These are phyloP conservation scores for Acephala macrosclerotiorum DNA, from an alignment of 2,329 filamentous ascomycete species.

Conservation along the genomic window DNA sequence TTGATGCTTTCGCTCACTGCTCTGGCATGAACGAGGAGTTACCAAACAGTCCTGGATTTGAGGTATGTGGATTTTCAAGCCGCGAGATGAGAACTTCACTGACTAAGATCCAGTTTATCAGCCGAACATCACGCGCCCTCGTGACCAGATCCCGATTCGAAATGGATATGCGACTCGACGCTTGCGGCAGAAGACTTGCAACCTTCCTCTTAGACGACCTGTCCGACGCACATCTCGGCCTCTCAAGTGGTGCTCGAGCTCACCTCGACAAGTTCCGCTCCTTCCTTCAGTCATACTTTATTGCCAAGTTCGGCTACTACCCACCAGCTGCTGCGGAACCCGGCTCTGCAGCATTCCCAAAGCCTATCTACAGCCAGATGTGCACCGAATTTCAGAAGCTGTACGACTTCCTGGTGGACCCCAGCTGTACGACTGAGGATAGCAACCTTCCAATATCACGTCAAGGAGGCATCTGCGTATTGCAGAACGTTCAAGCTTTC, in stretches of 20 bases:
- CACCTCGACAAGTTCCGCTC: constrained; percentile 78
- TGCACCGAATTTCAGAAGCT: constrained; percentile 73
- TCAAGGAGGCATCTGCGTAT: constrained; percentile 72
- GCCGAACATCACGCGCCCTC: constrained; percentile 65
- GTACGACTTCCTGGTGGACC: constrained; percentile 76
- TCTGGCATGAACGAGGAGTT: constrained; percentile 77
- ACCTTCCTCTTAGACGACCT: constrained; percentile 77
- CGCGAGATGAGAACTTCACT: constrained; percentile 7
- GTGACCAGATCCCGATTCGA: constrained; percentile 69
- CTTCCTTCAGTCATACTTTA: constrained; percentile 72
- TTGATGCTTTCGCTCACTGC: constrained; percentile 78
- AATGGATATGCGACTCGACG: constrained; percentile 68
- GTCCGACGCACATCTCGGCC: constrained; percentile 69
- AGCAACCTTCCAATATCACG: constrained; percentile 56
- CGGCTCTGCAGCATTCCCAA: constrained; percentile 59
- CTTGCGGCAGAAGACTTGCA: constrained; percentile 65
- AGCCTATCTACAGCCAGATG: constrained; percentile 66
- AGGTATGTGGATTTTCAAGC: constrained; percentile 52
- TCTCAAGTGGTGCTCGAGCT: constrained; percentile 64
- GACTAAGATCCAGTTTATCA: constrained; percentile 51
- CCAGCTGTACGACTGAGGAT: constrained; percentile 54
- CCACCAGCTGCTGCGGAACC: constrained; percentile 61
- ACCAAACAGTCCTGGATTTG: constrained; percentile 63
- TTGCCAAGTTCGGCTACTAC: constrained; percentile 73
- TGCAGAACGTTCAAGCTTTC: constrained; percentile 73